Base-by-base conservation (phyloP, 257 asterid species). In the Solanum verrucosum region DNA sequence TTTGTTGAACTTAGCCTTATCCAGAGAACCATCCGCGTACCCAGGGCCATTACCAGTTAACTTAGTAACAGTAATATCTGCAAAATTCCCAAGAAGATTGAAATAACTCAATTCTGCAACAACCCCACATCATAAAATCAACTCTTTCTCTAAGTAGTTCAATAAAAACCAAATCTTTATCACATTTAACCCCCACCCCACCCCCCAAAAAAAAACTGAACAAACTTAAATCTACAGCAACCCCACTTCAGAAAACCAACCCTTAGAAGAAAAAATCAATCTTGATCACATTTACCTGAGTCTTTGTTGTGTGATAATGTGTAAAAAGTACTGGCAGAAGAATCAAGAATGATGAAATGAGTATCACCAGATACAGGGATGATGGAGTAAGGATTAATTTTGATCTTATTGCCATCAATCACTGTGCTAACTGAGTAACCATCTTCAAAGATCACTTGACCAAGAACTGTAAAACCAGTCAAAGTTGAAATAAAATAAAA, bases 361-460 rank as follows among this genome's bases (percentile, higher is more conserved):
- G 93, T 90, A 67, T 93, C 92, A 72, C 94, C 93, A 81, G 91
- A 87, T 84, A 87, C 93, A 84, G 93, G 94, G 34, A 91, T 90
- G 44, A 94, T 86, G 27, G 93, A 92, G 83, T 89, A 89, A 90
- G 98, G 98, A 27, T 91, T 91, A 87, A 96, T 83, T 21, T 86
- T 84, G 83, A 88, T 86, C 93, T 95, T 94, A 93, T 96, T 87
- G 67, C 99, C 99, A 85, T 93, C 90, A 84, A 94, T 83, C 89
- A 94, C 87, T 37, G 98, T 96, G 92, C 60, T 93, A 88, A 96
- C 96, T 72, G 95, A 90, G 92, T 96, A 96, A 87, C 99, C 98
- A 49, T 93, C 95, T 91, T 95, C 99, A 52, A 85, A 92, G 87
- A 93, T 37, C 90, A 93, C 49, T 16, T 88, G 87, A 72, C 89